Conservation (phyloP, 2,329 filamentous ascomycete species). For the Aureobasidium namibiae region DNA sequence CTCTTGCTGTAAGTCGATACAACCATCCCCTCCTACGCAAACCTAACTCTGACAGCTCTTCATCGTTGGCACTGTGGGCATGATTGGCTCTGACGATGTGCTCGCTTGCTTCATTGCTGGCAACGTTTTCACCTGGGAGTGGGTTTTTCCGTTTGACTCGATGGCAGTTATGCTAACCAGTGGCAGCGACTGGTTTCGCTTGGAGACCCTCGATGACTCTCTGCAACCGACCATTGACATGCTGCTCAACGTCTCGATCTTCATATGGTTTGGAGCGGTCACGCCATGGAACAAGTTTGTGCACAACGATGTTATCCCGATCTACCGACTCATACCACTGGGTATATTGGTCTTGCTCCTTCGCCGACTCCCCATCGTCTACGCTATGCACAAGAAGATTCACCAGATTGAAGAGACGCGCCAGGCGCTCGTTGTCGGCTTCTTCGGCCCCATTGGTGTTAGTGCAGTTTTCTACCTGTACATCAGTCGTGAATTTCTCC, state of each 20-base stretch:
- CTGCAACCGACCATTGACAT: constrained; percentile 94
- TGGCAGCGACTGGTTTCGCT: constrained; percentile 73
- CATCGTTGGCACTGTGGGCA: constrained; percentile 75
- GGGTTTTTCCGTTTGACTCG: constrained; percentile 20
- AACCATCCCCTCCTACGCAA: background rate
- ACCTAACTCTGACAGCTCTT: constrained; percentile 49
- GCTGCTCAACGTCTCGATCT: constrained; percentile 81
- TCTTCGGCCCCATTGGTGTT: constrained; percentile 89
- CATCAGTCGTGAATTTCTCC: constrained; percentile 67
- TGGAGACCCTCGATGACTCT: constrained; percentile 81
- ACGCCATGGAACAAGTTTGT: constrained; percentile 71
- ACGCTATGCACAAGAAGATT: constrained; percentile 65
- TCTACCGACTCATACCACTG: constrained; percentile 64
- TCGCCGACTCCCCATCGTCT: constrained; percentile 68
- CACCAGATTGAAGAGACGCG: constrained; percentile 66
- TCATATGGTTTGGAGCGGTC: constrained; percentile 84
- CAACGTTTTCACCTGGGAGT: constrained; percentile 84
- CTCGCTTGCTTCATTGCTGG: constrained; percentile 89
- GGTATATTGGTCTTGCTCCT: constrained; percentile 70
- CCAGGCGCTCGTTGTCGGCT: constrained; percentile 80
- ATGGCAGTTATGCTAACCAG: background rate
- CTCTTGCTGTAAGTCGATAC: constrained; percentile 54
- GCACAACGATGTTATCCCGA: constrained; percentile 59
- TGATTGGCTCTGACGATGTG: constrained; percentile 83
- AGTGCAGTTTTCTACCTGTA: constrained; percentile 87